These are phyloP conservation scores for Veloboletus limbatus DNA, from an alignment of 1,284 basidiomycete genomes.

Conservation along the genomic window DNA sequence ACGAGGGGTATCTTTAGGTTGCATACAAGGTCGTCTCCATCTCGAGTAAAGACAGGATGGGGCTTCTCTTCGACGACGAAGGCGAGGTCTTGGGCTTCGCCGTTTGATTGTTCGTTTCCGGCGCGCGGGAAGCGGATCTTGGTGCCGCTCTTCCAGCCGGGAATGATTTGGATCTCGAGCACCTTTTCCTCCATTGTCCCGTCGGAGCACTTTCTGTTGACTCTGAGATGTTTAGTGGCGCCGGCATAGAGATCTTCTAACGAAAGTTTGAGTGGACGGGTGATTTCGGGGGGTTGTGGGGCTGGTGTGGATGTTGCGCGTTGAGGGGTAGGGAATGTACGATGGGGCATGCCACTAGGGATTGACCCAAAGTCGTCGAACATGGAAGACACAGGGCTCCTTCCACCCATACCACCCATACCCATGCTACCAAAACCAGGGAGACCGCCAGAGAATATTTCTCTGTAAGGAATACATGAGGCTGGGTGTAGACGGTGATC, in stretches of 20 bases:
- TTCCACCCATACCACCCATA: conserved; percentile 35
- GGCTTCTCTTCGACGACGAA: conserved; percentile 93
- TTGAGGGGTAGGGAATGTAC: conserved; percentile 21
- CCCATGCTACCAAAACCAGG: conserved; percentile 32
- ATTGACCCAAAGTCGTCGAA: conserved; percentile 55
- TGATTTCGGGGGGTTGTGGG: conserved; percentile 62
- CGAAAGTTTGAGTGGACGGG: conserved; percentile 81
- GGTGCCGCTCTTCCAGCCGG: conserved; percentile 87
- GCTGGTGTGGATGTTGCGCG: conserved; percentile 26
- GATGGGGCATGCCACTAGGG: conserved; percentile 45
- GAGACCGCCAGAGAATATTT: conserved; percentile 59
- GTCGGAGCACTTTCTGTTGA: conserved; percentile 70
- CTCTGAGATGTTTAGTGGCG: conserved; percentile 85
- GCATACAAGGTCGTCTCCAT: conserved; percentile 77
- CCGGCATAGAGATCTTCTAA: conserved; percentile 92
- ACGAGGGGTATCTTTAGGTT: conserved; percentile 70
- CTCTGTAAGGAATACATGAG: conserved; percentile 43
- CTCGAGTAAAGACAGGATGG: conserved; percentile 71
- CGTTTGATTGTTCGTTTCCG: conserved; percentile 78
- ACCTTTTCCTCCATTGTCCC: conserved; percentile 88
- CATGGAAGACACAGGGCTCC: conserved; percentile 36
- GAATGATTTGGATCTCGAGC: conserved; percentile 83
- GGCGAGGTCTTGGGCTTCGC: conserved; percentile 81
- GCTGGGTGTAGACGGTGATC: background rate
- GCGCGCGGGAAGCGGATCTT: conserved; percentile 87